Evolutionary conservation across 2,329 filamentous ascomycete species (phyloP).

Genomic region (Botrytis cinerea): DNA sequence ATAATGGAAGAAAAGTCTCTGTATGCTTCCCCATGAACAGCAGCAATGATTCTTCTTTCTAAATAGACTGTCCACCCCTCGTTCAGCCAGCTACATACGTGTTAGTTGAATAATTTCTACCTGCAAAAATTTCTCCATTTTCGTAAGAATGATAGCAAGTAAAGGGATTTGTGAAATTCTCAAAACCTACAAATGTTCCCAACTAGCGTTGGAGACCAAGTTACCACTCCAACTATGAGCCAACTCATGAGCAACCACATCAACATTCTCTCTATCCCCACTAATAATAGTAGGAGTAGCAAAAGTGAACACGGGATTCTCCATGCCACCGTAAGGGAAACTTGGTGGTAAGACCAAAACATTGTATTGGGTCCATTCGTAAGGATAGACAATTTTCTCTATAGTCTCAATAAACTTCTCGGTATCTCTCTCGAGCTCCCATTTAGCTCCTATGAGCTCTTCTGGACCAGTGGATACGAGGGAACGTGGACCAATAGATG

Average conservation of each 20-base stretch:
- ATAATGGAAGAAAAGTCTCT: slow-evolving; percentile 96
- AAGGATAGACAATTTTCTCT: slow-evolving; percentile 79
- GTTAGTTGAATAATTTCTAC: not conserved
- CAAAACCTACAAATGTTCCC: slow-evolving; percentile 71
- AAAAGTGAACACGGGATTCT: slow-evolving; percentile 93
- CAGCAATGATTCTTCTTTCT: slow-evolving; percentile 78
- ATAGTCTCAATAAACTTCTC: slow-evolving; percentile 89
- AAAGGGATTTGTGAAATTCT: not conserved
- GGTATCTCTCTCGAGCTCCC: slow-evolving; percentile 88
- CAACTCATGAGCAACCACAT: slow-evolving; percentile 90
- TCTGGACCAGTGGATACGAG: slow-evolving; percentile 86
- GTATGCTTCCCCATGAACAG: slow-evolving; percentile 78
- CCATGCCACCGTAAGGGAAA: slow-evolving; percentile 62
- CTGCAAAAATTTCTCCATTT: not conserved
- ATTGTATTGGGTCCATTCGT: slow-evolving; percentile 94
- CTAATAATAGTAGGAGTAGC: slow-evolving; percentile 93
- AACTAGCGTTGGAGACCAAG: slow-evolving; percentile 73
- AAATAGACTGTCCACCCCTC: slow-evolving; percentile 94
- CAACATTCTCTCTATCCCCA: slow-evolving; percentile 86
- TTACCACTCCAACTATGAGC: slow-evolving; percentile 86
- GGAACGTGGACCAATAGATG: slow-evolving; percentile 83
- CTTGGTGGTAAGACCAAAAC: slow-evolving; percentile 86
- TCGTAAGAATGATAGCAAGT: not conserved
- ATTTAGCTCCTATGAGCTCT: slow-evolving; percentile 78
- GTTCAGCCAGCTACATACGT: slow-evolving; percentile 58